phyloP scores from a whole-genome alignment of 129 eudicot genomes.

The Helianthus tuberosus region DNA sequence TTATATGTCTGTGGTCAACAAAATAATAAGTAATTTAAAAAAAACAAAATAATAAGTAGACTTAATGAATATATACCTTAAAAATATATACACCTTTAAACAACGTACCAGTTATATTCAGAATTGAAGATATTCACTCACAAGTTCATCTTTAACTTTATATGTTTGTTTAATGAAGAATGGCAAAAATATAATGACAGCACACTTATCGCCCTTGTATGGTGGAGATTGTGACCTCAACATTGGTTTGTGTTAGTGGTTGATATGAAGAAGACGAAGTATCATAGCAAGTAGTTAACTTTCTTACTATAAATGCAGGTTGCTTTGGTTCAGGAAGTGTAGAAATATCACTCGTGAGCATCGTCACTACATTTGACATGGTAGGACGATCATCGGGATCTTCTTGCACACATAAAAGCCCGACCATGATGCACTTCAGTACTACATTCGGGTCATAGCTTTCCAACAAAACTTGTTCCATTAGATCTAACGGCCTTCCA shows the following conservation, averaged over 20 bases:
- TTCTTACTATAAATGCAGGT: slow-evolving; percentile 51
- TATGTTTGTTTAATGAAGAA: neutral
- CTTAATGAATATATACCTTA: too few species aligned
- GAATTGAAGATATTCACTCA: neutral
- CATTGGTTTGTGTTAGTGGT: slow-evolving; percentile 34
- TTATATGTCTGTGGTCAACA: neutral
- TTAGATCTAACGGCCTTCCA: slow-evolving; percentile 38
- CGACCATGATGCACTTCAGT: slow-evolving; percentile 46
- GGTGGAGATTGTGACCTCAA: slow-evolving; percentile 32
- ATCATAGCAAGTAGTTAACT: slow-evolving; percentile 18
- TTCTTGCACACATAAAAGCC: slow-evolving; percentile 58
- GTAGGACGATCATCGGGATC: slow-evolving; percentile 55
- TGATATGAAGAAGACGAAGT: slow-evolving; percentile 33
- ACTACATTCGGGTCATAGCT: slow-evolving; percentile 29
- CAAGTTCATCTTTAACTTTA: neutral
- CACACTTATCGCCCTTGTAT: slow-evolving; percentile 39
- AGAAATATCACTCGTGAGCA: slow-evolving; percentile 45
- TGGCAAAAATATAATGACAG: neutral
- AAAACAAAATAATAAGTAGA: neutral
- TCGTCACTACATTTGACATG: slow-evolving; percentile 42
- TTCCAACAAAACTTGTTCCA: slow-evolving; percentile 38
- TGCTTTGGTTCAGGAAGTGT: slow-evolving; percentile 54
- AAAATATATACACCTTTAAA: too few species aligned
- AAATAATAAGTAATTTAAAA: too few species aligned
- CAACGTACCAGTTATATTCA: neutral